Evolutionary conservation across 108 stramenopile species (phyloP).

Genomic region (Licmophora abbreviata): DNA sequence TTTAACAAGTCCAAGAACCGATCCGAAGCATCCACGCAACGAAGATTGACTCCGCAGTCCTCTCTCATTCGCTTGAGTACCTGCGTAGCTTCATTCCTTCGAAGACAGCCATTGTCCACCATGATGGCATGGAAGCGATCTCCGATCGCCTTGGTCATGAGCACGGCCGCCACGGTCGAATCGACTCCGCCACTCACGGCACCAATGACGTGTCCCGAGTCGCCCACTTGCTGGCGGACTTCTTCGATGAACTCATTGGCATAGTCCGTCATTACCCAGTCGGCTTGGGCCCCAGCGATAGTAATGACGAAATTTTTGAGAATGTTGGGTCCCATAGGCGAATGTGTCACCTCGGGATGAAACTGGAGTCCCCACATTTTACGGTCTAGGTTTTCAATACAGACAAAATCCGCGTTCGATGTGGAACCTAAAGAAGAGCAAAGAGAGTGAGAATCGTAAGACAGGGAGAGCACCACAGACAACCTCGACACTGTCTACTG

Average conservation of each 20-base stretch:
- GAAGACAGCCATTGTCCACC: slow-evolving; percentile 97
- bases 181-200: slow-evolving; percentile 99
- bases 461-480: neutral
- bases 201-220: slow-evolving; percentile 91
- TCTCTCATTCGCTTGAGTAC: slow-evolving; percentile 84
- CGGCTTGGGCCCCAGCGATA: slow-evolving; percentile 77
- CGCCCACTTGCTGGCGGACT: slow-evolving; percentile 85
- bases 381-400: slow-evolving; percentile 76
- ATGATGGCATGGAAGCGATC: slow-evolving; percentile 96
- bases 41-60: slow-evolving; percentile 90
- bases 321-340: slow-evolving; percentile 75
- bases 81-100: slow-evolving; percentile 88
- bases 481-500: neutral
- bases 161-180: slow-evolving; percentile 94
- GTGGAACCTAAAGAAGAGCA: slow-evolving; percentile 23
- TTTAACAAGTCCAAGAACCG: slow-evolving; percentile 80
- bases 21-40: slow-evolving; percentile 90
- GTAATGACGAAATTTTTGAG: slow-evolving; percentile 87
- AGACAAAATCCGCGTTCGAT: slow-evolving; percentile 86
- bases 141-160: slow-evolving; percentile 95
- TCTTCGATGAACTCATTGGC: slow-evolving; percentile 90
- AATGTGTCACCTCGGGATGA: slow-evolving; percentile 98
- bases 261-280: slow-evolving; percentile 97
- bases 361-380: slow-evolving; percentile 95
- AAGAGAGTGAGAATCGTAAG: neutral